Evolutionary conservation across 352 stramenopile genomes (phyloP).

Genomic region (Globisporangium nunn): DNA sequence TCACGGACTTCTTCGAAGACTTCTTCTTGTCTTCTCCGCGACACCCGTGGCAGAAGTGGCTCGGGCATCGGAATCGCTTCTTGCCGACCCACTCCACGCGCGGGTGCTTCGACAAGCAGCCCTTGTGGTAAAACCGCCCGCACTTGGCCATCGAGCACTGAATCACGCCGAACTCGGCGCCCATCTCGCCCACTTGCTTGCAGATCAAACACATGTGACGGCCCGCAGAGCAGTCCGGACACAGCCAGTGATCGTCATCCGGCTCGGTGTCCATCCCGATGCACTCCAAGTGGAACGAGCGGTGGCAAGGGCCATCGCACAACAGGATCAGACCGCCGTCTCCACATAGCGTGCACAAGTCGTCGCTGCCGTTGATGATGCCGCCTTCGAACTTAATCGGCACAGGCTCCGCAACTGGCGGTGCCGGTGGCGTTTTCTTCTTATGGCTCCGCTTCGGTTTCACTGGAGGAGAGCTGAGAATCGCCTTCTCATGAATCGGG

Average conservation of each 20-base stretch:
- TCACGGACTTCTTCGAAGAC: conserved; percentile 33
- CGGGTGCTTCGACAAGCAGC: conserved; percentile 64
- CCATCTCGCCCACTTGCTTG: conserved; percentile 87
- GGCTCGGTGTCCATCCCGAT: conserved; percentile 80
- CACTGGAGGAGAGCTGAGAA: conserved; percentile 5
- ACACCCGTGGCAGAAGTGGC: conserved; percentile 86
- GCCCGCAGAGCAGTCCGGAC: conserved; percentile 81
- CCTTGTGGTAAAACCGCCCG: conserved; percentile 91
- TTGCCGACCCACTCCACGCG: conserved; percentile 85
- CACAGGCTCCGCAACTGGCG: not conserved
- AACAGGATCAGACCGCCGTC: conserved; percentile 89
- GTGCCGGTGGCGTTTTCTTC: conserved; percentile 11
- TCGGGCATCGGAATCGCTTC: conserved; percentile 87
- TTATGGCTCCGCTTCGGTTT: conserved; percentile 16
- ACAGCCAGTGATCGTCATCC: conserved; percentile 87
- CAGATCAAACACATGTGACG: conserved; percentile 91
- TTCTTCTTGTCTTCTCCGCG: conserved; percentile 18
- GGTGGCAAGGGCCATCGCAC: conserved; percentile 89
- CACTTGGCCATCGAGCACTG: conserved; percentile 90
- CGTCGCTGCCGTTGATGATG: conserved; percentile 81
- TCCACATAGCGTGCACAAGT: conserved; percentile 89
- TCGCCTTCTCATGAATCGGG: conserved; percentile 1
- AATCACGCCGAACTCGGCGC: conserved; percentile 83
- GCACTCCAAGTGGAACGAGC: conserved; percentile 91
- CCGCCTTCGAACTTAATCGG: conserved; percentile 38